A percentile compares a stretch with the other conserved stretches of the same genome.
These are phyloP conservation scores for Thyridium curvatum DNA, from an alignment of 2,329 filamentous ascomycete genomes.

Conservation along the genomic window DNA sequence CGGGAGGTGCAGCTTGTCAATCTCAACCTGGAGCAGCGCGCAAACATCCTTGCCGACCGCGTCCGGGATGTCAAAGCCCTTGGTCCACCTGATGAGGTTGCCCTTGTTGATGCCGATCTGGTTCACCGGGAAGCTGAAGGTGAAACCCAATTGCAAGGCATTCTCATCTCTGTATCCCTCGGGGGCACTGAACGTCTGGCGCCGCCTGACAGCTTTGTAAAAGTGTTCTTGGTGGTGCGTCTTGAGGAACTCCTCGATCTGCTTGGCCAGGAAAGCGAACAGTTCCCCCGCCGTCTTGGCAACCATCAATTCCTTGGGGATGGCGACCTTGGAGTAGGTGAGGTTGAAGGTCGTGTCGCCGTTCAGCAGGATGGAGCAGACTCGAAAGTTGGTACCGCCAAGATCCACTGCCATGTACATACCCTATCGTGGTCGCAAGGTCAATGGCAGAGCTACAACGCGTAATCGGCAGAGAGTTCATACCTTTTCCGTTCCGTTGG, in stretches of 20 bases:
- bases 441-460: not conserved
- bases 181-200: constrained; percentile 52
- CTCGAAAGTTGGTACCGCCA: constrained; percentile 97
- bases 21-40: constrained; percentile 78
- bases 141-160: constrained; percentile 94
- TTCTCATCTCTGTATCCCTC: constrained; percentile 63
- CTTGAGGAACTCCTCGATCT: constrained; percentile 83
- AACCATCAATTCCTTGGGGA: constrained; percentile 85
- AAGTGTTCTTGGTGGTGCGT: constrained; percentile 87
- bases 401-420: constrained; percentile 94
- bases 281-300: constrained; percentile 81
- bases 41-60: constrained; percentile 93
- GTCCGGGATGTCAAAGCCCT: constrained; percentile 96
- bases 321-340: constrained; percentile 85
- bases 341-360: constrained; percentile 94
- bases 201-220: constrained; percentile 58
- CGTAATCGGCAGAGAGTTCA: constrained; percentile 5
- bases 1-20: constrained; percentile 78
- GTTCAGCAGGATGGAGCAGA: constrained; percentile 90
- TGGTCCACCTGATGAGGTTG: constrained; percentile 92
- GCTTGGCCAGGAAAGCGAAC: constrained; percentile 86
- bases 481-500: constrained; percentile 97
- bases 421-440: constrained; percentile 48
- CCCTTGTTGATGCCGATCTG: constrained; percentile 95
- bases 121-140: constrained; percentile 94